phyloP scores from a whole-genome alignment of 2,329 filamentous ascomycete species.

The Trichoderma breve region DNA sequence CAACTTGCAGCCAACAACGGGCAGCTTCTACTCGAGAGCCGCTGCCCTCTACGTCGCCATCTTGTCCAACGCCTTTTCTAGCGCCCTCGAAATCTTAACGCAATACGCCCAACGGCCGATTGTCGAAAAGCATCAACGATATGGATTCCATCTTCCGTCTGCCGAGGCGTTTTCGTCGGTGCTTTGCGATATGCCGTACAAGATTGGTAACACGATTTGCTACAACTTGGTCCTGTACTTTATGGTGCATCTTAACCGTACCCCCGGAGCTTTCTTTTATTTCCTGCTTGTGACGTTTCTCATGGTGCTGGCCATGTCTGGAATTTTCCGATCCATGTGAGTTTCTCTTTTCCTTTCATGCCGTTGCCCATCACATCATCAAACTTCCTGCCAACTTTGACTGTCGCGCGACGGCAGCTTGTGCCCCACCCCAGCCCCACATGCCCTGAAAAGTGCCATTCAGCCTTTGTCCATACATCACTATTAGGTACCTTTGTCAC shows the following conservation, averaged over 20 bases:
- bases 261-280: conserved; percentile 45
- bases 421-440: too few species aligned
- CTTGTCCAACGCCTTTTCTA: conserved; percentile 50
- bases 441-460: too few species aligned
- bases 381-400: too few species aligned
- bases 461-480: too few species aligned
- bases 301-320: conserved; percentile 61
- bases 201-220: conserved; percentile 38
- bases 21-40: conserved; percentile 45
- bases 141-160: conserved; percentile 41
- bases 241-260: conserved; percentile 41
- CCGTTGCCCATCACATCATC: too few species aligned
- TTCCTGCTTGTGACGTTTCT: conserved; percentile 48
- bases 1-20: conserved; percentile 41
- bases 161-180: conserved; percentile 38
- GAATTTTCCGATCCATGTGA: conserved; percentile 51
- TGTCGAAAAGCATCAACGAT: conserved; percentile 41
- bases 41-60: conserved; percentile 54
- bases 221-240: conserved; percentile 44
- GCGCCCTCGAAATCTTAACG: conserved; percentile 38
- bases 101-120: conserved; percentile 39
- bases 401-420: too few species aligned
- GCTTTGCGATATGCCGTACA: conserved; percentile 45
- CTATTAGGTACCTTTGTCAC: too few species aligned
- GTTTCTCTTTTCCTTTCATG: not conserved